A percentile compares a stretch with the other conserved stretches of the same genome.
Evolutionary conservation across 176 grass and related monocot species (phyloP).

Genomic region (Areca catechu): DNA sequence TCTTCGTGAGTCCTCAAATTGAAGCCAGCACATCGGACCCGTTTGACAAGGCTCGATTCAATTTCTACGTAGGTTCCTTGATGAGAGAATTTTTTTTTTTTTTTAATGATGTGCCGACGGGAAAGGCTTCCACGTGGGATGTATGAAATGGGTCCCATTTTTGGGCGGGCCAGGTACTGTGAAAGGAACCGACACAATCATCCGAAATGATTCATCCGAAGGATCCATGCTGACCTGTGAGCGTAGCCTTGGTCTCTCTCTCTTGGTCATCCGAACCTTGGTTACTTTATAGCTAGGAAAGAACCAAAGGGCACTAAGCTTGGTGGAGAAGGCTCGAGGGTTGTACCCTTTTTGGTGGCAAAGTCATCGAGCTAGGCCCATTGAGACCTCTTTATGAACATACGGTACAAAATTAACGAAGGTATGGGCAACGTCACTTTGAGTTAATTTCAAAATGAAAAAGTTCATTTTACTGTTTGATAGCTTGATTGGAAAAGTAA

Average conservation of each 20-base stretch:
- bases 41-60: no score
- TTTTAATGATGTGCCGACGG: no score
- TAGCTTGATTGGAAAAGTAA: no score
- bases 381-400: no score
- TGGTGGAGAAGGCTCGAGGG: background rate
- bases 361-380: no score
- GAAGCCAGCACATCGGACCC: background rate
- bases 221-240: background rate
- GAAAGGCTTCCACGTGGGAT: background rate
- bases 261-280: background rate
- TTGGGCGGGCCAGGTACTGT: background rate
- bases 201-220: background rate
- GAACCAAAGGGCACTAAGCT: background rate
- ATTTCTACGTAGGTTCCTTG: no score
- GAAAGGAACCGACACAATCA: background rate
- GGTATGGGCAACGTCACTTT: no score
- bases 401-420: no score
- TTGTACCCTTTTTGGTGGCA: background rate
- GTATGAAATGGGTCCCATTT: background rate
- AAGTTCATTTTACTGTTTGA: no score
- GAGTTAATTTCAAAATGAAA: no score
- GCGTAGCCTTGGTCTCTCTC: background rate
- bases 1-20: background rate
- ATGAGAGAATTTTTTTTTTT: no score
- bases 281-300: background rate